Conservation (phyloP, 345 rosid genomes). For the Euphorbia peplus region DNA sequence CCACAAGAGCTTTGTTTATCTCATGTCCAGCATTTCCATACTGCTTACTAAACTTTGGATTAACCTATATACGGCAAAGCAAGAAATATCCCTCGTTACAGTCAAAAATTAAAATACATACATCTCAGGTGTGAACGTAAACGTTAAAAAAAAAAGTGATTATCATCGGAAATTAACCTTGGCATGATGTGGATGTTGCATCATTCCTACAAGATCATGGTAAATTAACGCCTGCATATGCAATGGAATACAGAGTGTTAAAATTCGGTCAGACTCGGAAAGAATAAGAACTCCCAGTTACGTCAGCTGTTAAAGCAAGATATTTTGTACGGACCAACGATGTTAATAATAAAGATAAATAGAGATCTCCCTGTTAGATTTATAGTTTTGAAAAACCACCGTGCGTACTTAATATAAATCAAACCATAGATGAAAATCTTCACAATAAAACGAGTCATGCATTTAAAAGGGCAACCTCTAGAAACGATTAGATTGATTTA, state of each 20-base stretch:
- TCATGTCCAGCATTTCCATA: slow-evolving; percentile 67
- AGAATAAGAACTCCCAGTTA: neutral
- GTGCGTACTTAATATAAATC: neutral
- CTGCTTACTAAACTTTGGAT: slow-evolving; percentile 90
- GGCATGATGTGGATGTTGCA: slow-evolving; percentile 98
- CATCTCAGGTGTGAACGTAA: neutral
- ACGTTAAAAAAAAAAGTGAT: slow-evolving; percentile 2
- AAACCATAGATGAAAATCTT: neutral
- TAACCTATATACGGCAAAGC: slow-evolving; percentile 45
- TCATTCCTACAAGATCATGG: slow-evolving; percentile 93
- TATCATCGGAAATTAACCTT: slow-evolving; percentile 3
- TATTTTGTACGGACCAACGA: neutral
- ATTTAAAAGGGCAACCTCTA: neutral
- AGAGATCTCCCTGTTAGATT: too few relatives aligned
- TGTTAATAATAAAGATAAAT: too few relatives aligned
- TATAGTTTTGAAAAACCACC: too few relatives aligned
- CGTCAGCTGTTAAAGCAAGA: neutral
- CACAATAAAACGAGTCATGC: neutral
- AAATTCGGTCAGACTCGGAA: neutral
- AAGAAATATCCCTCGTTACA: neutral
- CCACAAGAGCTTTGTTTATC: slow-evolving; percentile 66
- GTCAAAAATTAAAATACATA: neutral
- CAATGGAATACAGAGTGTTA: neutral
- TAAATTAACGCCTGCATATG: slow-evolving; percentile 74
- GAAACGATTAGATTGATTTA: neutral